Conservation (phyloP, 1,139 yeast species). For the Suhomyces ambrosiae region DNA sequence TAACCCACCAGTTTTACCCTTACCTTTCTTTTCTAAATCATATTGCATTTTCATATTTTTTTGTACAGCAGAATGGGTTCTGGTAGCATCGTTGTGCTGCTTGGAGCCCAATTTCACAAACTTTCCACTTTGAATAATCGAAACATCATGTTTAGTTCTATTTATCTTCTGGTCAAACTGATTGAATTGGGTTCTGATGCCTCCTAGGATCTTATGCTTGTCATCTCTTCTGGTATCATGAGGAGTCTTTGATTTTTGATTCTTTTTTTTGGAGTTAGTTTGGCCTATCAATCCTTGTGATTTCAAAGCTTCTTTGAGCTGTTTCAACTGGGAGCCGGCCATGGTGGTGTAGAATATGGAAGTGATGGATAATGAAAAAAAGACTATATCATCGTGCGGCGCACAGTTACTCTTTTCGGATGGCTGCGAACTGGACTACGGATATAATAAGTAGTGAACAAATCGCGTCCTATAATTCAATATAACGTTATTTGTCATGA, state of each 20-base stretch:
- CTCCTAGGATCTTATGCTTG: slow-evolving; percentile 53
- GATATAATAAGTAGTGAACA: no score
- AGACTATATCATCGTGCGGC: slow-evolving; percentile 9
- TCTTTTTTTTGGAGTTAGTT: slow-evolving; percentile 60
- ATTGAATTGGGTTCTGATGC: slow-evolving; percentile 80
- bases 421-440: slow-evolving; percentile 2
- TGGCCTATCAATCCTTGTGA: slow-evolving; percentile 83
- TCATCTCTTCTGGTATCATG: slow-evolving; percentile 72
- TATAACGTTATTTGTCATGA: no score
- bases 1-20: slow-evolving; percentile 77
- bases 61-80: slow-evolving; percentile 74
- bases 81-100: slow-evolving; percentile 41
- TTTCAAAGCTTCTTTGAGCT: slow-evolving; percentile 74
- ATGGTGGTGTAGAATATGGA: slow-evolving; percentile 32
- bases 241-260: slow-evolving; percentile 58
- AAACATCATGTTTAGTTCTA: slow-evolving; percentile 67
- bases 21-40: slow-evolving; percentile 59
- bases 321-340: slow-evolving; percentile 92
- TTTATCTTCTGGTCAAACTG: slow-evolving; percentile 83
- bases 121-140: slow-evolving; percentile 54
- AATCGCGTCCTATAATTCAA: no score
- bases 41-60: slow-evolving; percentile 70
- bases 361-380: slow-evolving; percentile 4
- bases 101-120: slow-evolving; percentile 60
- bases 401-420: slow-evolving; percentile 1